A percentile compares a stretch with the other conserved stretches of the same genome.
phyloP scores from a whole-genome alignment of 306 rosid species.

The Trifolium pratense region DNA sequence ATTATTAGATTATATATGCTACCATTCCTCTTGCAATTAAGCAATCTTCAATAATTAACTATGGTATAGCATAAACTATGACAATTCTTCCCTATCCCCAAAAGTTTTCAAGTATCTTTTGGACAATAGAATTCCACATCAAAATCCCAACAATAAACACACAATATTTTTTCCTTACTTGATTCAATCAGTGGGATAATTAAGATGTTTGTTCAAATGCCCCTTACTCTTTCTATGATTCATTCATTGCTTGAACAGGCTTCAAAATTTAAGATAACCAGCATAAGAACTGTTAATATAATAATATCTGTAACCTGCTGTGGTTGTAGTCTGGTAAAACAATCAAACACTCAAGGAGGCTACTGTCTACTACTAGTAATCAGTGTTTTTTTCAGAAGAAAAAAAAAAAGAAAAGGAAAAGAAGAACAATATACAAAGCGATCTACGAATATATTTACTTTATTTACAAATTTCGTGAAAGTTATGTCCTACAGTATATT shows the following conservation, averaged over 20 bases:
- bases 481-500: conserved; percentile 7
- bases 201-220: neutral
- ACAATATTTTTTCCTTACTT: no score
- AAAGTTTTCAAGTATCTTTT: no score
- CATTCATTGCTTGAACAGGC: conserved; percentile 15
- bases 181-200: neutral
- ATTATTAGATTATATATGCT: no score
- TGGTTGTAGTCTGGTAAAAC: neutral
- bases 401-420: neutral
- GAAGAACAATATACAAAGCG: neutral
- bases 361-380: neutral
- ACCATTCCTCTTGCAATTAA: no score
- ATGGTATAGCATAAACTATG: no score
- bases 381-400: neutral
- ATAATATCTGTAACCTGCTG: neutral
- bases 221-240: neutral
- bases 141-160: no score
- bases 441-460: conserved; percentile 45
- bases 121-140: no score
- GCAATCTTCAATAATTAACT: no score
- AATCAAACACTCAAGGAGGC: neutral
- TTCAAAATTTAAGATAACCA: conserved; percentile 22
- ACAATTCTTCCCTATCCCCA: no score
- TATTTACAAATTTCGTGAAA: conserved; percentile 45
- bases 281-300: neutral